Base-by-base conservation (phyloP, 2,329 filamentous ascomycete species). In the Colletotrichum sp. region DNA sequence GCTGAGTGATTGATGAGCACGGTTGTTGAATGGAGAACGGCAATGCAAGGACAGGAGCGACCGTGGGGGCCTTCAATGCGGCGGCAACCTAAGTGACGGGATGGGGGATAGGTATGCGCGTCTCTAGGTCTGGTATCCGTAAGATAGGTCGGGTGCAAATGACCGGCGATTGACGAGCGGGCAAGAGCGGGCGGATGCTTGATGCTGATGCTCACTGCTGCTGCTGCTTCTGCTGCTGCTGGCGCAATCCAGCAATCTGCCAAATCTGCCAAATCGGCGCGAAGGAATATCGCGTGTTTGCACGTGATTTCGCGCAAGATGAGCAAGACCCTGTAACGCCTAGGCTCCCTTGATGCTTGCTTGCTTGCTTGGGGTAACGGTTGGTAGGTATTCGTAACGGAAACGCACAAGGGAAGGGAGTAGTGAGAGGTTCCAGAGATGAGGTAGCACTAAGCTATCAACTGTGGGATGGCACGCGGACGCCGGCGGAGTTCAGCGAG, bases 251-350 rank as follows among this genome's bases (percentile, higher is more conserved):
- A 52, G 11, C 44, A 52, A 5, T 52, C 44, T 52, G n/a, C n/a
- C 44, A 52, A 22, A 52, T 61, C 16, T 61, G 59, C 59, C 44
- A 52, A 61, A 32, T 34, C 57, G 22, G 44, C 63, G 63, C 63
- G 22, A 57, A 22, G n/a, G 36, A 60, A n/a, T 72, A 75, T 75
- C 73, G 73, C 73, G 69, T 75, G 25, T 68, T 64, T 27, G 25
- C 69, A 75, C 73, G 73, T 75, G 73, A 75, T 72, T 36, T 75
- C n/a, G 44, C 55, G 63, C 63, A 57, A 75, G 57, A 75, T 36
- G 36, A n/a, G 44, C 44, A 52, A 52, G 48, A 48, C 66, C 66
- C 48, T 68, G n/a, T 22, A 6, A 9, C 36, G 16, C 65, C 30
- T 27, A 61, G 59, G 27, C 25, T 59, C 55, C 48, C 65, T 69